phyloP scores from a whole-genome alignment of 345 rosid species.

The Adansonia digitata region DNA sequence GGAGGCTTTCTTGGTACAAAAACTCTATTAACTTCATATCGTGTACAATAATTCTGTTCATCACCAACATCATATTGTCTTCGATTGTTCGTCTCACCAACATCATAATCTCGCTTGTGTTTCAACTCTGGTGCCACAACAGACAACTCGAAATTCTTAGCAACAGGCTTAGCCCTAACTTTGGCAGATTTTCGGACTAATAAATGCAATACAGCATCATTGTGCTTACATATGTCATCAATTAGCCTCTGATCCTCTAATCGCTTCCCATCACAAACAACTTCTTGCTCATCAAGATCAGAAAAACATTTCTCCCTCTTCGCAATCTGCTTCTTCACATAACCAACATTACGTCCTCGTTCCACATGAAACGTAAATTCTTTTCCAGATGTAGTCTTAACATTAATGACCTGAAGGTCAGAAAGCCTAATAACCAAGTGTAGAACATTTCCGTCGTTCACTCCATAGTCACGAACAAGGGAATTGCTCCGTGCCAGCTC shows the following conservation, averaged over 20 bases:
- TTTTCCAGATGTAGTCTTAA: conserved; percentile 51
- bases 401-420: conserved; percentile 63
- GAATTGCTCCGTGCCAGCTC: conserved; percentile 64
- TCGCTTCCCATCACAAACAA: conserved; percentile 63
- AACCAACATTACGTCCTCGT: conserved; percentile 62
- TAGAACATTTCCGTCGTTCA: conserved; percentile 59
- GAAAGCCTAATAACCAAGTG: conserved; percentile 75
- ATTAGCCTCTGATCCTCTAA: conserved; percentile 64
- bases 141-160: conserved; percentile 61
- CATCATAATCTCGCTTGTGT: conserved; percentile 20
- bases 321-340: conserved; percentile 62
- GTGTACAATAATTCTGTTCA: neutral
- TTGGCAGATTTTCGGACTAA: conserved; percentile 56
- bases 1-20: conserved; percentile 23
- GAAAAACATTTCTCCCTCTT: conserved; percentile 40
- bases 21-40: conserved; percentile 13
- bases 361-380: conserved; percentile 52
- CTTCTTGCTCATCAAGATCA: conserved; percentile 56
- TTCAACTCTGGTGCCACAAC: conserved; percentile 40
- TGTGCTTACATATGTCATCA: conserved; percentile 43
- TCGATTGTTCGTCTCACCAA: conserved; percentile 17
- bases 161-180: conserved; percentile 57
- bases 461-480: conserved; percentile 67
- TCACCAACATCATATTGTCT: conserved; percentile 6
- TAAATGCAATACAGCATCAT: conserved; percentile 59